Base-by-base conservation (phyloP, 1,139 yeast genomes). In the Debaryomyces robertsiae region DNA sequence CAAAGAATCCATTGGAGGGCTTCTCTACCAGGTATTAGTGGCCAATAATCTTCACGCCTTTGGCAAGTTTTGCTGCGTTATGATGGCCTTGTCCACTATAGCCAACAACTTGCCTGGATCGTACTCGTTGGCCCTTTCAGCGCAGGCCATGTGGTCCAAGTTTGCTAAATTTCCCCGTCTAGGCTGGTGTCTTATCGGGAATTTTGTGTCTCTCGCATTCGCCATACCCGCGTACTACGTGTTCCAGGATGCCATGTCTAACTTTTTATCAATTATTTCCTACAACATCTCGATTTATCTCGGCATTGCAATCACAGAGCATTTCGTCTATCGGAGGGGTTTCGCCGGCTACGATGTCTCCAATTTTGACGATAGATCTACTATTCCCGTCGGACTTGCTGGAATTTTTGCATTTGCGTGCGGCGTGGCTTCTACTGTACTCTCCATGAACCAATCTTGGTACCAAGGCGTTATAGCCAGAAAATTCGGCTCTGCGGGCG, bases 151-250 rank as follows among this genome's bases (percentile, higher is more conserved):
- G 15, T 62, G 66, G 65, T 49, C 58, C 9, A 52, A 53, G 22
- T 53, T 60, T 30, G 64, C 64, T 22, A 52, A 44, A 39, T 45
- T 61, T 27, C 68, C 69, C 13, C 50, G 69, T 42, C 48, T 61
- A 34, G 57, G 57, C 10, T 63, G 68, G 67, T 63, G 65, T 47
- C 35, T 61, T 9, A 33, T 55, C 18, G 67, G 67, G 3, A 61
- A 61, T 40, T 53, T 56, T 37, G 52, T 60, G 4, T 55, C 67
- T 1, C 50, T 63, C 33, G 68, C 55, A 3, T 53, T 63, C 31
- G 51, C 63, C 13, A 63, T 63, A 31, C 67, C 68, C 5, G 68
- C 67, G 3, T 63, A 61, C 45, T 63, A 63, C 44, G 55, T 53
- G 13, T 63, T 63, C 43, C 57, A 48, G 18, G 54, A 46, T 9